phyloP scores from a whole-genome alignment of 306 rosid species.

The Ochetophila trinervis region DNA sequence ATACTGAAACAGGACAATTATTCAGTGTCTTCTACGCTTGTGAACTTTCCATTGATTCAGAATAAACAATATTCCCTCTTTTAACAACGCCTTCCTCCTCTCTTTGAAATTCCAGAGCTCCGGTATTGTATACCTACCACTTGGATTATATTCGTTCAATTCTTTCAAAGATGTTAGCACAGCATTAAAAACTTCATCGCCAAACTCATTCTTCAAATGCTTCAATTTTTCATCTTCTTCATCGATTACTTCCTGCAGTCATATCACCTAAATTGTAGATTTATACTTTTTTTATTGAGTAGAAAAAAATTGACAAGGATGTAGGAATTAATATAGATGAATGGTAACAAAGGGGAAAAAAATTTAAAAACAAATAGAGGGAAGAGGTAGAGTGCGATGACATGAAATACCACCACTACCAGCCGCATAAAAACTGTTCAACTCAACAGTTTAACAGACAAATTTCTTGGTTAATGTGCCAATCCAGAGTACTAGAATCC shows the following conservation, averaged over 20 bases:
- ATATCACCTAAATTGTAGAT: neutral
- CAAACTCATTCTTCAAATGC: constrained; percentile 50
- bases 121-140: constrained; percentile 60
- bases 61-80: constrained; percentile 49
- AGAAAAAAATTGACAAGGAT: neutral
- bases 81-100: constrained; percentile 53
- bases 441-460: neutral
- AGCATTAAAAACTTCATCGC: constrained; percentile 46
- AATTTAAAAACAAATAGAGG: neutral
- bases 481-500: no score
- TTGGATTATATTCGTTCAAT: constrained; percentile 67
- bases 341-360: neutral
- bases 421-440: neutral
- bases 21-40: constrained; percentile 31
- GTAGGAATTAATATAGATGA: no score
- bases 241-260: constrained; percentile 48
- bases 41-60: constrained; percentile 46
- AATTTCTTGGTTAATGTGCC: neutral
- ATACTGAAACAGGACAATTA: neutral
- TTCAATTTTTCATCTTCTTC: constrained; percentile 63
- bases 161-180: constrained; percentile 60
- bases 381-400: neutral
- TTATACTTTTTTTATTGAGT: no score
- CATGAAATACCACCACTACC: neutral
- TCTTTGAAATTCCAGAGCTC: constrained; percentile 71